Percentiles rank a stretch among this genome's conserved stretches.
phyloP scores from a whole-genome alignment of 345 rosid genomes.

The Eutrema heterophyllum region DNA sequence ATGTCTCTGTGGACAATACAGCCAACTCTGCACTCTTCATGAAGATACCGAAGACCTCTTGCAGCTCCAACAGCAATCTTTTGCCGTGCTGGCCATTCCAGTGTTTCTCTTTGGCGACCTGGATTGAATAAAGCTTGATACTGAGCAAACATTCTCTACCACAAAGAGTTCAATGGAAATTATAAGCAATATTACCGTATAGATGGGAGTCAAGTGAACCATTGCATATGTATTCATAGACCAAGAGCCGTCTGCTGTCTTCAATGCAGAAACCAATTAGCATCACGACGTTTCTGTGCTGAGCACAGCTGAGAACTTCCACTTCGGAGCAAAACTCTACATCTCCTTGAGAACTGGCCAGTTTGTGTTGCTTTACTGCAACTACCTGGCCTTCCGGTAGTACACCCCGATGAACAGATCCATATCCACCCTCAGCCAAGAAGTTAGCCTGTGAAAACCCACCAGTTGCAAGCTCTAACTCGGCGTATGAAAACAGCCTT shows the following conservation, averaged over 20 bases:
- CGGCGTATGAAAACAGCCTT: slow-evolving; percentile 88
- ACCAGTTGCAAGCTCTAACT: slow-evolving; percentile 95
- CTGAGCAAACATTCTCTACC: slow-evolving; percentile 13
- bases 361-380: slow-evolving; percentile 97
- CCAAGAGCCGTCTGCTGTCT: slow-evolving; percentile 87
- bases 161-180: background rate
- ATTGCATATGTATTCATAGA: slow-evolving; percentile 95
- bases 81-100: slow-evolving; percentile 93
- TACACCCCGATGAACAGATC: slow-evolving; percentile 96
- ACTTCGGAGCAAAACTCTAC: slow-evolving; percentile 98
- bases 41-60: slow-evolving; percentile 96
- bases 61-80: slow-evolving; percentile 99
- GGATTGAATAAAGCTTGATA: slow-evolving; percentile 11
- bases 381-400: slow-evolving; percentile 97
- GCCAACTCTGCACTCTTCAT: slow-evolving; percentile 99
- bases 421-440: slow-evolving; percentile 98
- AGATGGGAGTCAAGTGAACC: slow-evolving; percentile 96
- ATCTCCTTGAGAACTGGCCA: slow-evolving; percentile 99
- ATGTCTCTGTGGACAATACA: slow-evolving; percentile 99
- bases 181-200: slow-evolving; percentile 51
- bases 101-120: slow-evolving; percentile 61
- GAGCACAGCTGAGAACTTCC: slow-evolving; percentile 98
- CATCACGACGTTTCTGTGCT: slow-evolving; percentile 97
- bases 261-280: slow-evolving; percentile 96
- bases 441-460: slow-evolving; percentile 98